A percentile compares a stretch with the other conserved stretches of the same genome.
These are phyloP conservation scores for Phoenix roebelenii DNA, from an alignment of 176 grass and related monocot species.

Conservation along the genomic window DNA sequence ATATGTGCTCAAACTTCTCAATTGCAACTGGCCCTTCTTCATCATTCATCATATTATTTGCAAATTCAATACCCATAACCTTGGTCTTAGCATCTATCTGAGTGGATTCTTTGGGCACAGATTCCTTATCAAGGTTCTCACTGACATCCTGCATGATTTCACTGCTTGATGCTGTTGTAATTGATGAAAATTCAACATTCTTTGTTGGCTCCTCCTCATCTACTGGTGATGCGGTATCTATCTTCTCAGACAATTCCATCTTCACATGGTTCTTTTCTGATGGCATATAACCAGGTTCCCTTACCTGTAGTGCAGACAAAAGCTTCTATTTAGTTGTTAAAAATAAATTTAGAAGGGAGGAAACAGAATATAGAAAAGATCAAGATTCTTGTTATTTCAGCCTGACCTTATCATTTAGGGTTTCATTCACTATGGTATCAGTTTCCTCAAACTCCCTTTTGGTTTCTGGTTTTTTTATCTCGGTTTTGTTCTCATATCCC, in stretches of 20 bases:
- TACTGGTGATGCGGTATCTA: too few relatives aligned
- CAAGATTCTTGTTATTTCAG: conserved; percentile 9
- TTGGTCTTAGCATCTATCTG: not conserved
- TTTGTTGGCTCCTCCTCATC: too few relatives aligned
- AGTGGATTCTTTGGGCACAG: too few relatives aligned
- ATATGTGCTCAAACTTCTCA: conserved; percentile 30
- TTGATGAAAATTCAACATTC: too few relatives aligned
- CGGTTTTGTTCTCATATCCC: not conserved
- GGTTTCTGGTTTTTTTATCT: not conserved
- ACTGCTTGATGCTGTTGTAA: too few relatives aligned
- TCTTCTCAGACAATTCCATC: too few relatives aligned
- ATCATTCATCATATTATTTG: not conserved
- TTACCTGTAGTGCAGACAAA: conserved; percentile 34
- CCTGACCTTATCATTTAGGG: conserved; percentile 20
- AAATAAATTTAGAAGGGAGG: conserved; percentile 3
- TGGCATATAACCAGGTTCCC: conserved; percentile 11
- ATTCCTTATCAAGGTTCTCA: too few relatives aligned
- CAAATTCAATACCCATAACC: conserved; percentile 22
- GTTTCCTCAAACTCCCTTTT: not conserved
- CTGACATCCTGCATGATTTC: too few relatives aligned
- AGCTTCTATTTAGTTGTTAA: conserved; percentile 19
- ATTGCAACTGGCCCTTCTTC: not conserved
- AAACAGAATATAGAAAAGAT: not conserved
- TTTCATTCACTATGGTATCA: conserved; percentile 5
- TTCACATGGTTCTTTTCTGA: conserved; percentile 29